Evolutionary conservation across 2,329 filamentous ascomycete species (phyloP).

Genomic region (Domatiomyces globalis): DNA sequence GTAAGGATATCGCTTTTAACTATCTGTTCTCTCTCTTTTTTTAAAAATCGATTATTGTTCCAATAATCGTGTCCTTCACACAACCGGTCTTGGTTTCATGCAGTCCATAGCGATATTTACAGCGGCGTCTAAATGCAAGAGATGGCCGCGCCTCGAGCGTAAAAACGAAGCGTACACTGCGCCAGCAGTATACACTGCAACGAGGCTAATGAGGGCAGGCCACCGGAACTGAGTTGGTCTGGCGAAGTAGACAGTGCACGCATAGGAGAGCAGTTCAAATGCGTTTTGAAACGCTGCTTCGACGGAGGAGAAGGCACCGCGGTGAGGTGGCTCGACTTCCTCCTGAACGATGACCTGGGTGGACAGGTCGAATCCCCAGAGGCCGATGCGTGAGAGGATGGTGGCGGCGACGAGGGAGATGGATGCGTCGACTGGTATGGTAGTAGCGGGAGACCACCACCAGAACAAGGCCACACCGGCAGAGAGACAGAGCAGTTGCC

Average conservation of each 20-base stretch:
- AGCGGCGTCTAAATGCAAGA: slow-evolving; percentile 33
- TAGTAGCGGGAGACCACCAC: not conserved
- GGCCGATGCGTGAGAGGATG: slow-evolving; percentile 43
- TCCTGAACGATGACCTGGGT: slow-evolving; percentile 49
- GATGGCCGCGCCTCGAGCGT: slow-evolving; percentile 43
- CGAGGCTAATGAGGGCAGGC: slow-evolving; percentile 46
- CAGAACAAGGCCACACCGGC: slow-evolving; percentile 33
- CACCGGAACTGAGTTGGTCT: slow-evolving; percentile 50
- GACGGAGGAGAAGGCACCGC: slow-evolving; percentile 55
- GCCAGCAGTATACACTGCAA: slow-evolving; percentile 37
- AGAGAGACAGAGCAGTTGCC: slow-evolving; percentile 47
- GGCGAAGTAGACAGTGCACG: slow-evolving; percentile 50
- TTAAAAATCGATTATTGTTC: too few species aligned
- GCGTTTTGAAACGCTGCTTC: slow-evolving; percentile 55
- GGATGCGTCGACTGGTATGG: not conserved
- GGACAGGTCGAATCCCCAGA: slow-evolving; percentile 49
- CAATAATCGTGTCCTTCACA: not conserved
- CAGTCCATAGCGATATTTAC: not conserved
- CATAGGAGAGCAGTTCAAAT: slow-evolving; percentile 56
- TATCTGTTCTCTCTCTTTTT: too few species aligned
- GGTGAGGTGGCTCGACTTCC: slow-evolving; percentile 35
- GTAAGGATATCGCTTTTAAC: too few species aligned
- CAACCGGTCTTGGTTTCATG: not conserved
- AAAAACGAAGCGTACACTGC: slow-evolving; percentile 30
- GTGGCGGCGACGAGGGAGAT: slow-evolving; percentile 29